phyloP scores from a whole-genome alignment of 2,329 filamentous ascomycete genomes.

The Monosporascus sp. region DNA sequence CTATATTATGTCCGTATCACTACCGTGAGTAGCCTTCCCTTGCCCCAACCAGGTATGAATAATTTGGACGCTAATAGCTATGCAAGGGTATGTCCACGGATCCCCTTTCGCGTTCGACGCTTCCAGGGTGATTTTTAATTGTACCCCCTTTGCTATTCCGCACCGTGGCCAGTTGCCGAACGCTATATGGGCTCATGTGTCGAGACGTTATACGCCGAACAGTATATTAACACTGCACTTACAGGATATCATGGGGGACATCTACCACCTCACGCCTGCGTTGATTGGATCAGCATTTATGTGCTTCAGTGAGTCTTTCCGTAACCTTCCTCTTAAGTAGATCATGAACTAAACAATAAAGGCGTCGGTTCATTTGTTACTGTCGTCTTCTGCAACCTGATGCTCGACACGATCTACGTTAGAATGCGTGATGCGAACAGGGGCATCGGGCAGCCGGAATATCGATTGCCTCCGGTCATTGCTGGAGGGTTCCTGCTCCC shows the following conservation, averaged over 20 bases:
- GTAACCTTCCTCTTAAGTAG: too few relatives aligned
- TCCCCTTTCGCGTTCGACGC: too few relatives aligned
- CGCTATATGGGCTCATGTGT: too few relatives aligned
- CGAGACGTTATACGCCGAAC: too few relatives aligned
- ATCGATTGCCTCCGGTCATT: conserved; percentile 47
- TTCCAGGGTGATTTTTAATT: too few relatives aligned
- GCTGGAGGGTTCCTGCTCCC: conserved; percentile 41
- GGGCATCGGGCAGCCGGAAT: conserved; percentile 44
- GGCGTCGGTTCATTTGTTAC: conserved; percentile 43
- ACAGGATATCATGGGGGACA: conserved; percentile 38
- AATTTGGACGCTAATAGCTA: too few relatives aligned
- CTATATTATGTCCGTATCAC: conserved; percentile 48
- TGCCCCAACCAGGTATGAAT: neutral
- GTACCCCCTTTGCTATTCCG: too few relatives aligned
- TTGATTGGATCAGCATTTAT: conserved; percentile 49
- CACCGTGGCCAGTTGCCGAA: too few relatives aligned
- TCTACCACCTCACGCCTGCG: conserved; percentile 45
- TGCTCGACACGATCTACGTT: conserved; percentile 49
- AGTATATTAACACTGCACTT: neutral
- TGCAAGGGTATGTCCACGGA: neutral
- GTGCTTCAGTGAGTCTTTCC: conserved; percentile 40
- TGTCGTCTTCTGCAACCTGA: conserved; percentile 43
- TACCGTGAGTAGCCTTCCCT: conserved; percentile 27
- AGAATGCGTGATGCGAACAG: conserved; percentile 34
- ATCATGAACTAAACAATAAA: conserved; percentile 16